Evolutionary conservation across 202 grass and related monocot species (phyloP).

Genomic region (Brachypodium distachyon): DNA sequence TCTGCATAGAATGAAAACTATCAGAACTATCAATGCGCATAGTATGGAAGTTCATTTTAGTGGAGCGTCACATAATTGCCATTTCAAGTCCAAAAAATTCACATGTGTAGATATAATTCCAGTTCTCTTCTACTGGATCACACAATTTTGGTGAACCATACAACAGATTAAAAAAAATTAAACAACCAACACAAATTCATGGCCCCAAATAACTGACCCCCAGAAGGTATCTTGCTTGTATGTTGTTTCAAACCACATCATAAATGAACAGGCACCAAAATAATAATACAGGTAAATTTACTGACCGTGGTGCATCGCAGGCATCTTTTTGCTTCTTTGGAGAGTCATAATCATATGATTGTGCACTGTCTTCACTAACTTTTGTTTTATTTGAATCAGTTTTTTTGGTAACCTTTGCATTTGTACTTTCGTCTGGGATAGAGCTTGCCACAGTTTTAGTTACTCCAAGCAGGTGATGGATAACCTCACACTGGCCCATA

Average conservation of each 20-base stretch:
- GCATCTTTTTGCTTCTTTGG: conserved; percentile 47
- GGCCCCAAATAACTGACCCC: neutral
- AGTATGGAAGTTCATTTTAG: neutral
- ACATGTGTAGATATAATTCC: neutral
- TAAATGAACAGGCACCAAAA: neutral
- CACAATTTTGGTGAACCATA: neutral
- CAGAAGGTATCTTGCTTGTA: neutral
- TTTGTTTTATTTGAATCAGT: conserved; percentile 17
- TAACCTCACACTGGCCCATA: conserved; percentile 71
- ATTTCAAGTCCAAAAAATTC: neutral
- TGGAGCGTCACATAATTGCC: neutral
- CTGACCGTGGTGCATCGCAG: conserved; percentile 33
- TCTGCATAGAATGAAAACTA: conserved; percentile 45
- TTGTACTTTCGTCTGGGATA: conserved; percentile 47
- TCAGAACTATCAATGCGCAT: neutral
- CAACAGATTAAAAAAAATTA: neutral
- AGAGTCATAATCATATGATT: conserved; percentile 40
- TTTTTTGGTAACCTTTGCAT: conserved; percentile 41
- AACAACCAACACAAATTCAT: neutral
- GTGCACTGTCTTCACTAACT: conserved; percentile 31
- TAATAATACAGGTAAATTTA: conserved; percentile 1
- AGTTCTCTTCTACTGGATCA: neutral
- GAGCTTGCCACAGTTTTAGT: conserved; percentile 60
- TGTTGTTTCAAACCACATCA: neutral
- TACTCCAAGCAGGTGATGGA: conserved; percentile 86